Conservation (phyloP, 139 green algal genomes). For the Coccomyxa sp. region DNA sequence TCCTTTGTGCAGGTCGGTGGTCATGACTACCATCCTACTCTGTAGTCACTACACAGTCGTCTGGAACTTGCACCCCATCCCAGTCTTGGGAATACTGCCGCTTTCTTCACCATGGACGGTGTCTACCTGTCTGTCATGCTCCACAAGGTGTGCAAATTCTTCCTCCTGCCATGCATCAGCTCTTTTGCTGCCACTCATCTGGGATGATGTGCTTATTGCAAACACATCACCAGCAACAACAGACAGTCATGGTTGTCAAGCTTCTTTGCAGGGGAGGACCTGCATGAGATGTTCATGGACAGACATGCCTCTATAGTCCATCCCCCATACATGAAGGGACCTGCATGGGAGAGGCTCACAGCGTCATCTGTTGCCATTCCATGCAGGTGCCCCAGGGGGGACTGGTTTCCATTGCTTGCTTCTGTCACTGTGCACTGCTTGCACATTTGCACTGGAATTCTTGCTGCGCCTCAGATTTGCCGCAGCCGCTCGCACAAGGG, state of each 20-base stretch:
- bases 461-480: neutral
- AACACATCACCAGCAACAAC: no score
- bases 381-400: constrained; percentile 10
- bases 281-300: no score
- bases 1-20: constrained; percentile 9
- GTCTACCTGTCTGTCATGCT: constrained; percentile 2
- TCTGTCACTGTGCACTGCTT: neutral
- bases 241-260: no score
- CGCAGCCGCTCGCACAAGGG: neutral
- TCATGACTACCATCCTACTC: constrained; percentile 9
- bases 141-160: constrained; percentile 7
- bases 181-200: no score
- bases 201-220: neutral
- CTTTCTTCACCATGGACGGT: constrained; percentile 1
- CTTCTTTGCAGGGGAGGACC: no score
- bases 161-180: neutral
- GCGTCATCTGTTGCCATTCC: neutral
- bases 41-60: constrained; percentile 8
- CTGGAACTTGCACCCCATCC: neutral
- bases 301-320: no score
- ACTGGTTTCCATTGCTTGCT: constrained; percentile 13
- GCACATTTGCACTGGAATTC: constrained; percentile 1
- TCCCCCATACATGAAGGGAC: no score
- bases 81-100: neutral
- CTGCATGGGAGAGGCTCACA: no score